Percentiles rank a stretch among this genome's conserved stretches.
Evolutionary conservation across 1,284 basidiomycete species (phyloP).

Genomic region (Trametes pubescens): DNA sequence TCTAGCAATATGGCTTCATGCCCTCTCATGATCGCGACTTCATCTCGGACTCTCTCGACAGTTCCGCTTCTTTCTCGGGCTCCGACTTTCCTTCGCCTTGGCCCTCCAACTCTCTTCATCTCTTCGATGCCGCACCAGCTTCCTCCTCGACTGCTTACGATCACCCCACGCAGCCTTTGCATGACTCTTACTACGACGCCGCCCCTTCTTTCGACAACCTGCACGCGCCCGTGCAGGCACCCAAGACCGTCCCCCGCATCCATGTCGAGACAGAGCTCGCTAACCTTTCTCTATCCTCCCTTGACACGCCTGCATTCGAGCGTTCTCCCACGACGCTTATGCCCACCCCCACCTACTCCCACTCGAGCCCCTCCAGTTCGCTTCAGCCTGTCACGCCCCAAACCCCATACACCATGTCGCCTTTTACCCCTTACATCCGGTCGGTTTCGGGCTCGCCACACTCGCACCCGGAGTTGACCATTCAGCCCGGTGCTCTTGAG

Average conservation of each 20-base stretch:
- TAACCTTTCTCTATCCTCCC: neutral
- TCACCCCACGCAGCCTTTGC: neutral
- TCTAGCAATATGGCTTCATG: neutral
- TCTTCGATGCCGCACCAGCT: constrained; percentile 3
- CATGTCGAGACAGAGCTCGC: constrained; percentile 23
- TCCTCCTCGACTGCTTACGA: neutral
- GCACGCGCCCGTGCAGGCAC: neutral
- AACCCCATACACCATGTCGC: constrained; percentile 4
- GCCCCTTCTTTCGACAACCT: neutral
- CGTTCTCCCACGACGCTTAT: constrained; percentile 22
- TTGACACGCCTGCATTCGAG: constrained; percentile 8
- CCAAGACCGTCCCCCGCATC: constrained; percentile 19
- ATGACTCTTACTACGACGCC: constrained; percentile 1
- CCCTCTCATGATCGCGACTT: neutral
- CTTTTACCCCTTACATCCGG: constrained; percentile 23
- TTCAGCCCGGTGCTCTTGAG: constrained; percentile 10
- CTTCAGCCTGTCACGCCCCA: constrained; percentile 24
- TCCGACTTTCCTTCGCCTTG: neutral
- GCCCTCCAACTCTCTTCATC: constrained; percentile 9
- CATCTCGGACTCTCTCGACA: neutral
- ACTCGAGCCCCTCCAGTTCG: constrained; percentile 29
- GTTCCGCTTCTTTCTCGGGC: neutral
- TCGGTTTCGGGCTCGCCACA: constrained; percentile 21
- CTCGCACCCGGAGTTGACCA: constrained; percentile 10
- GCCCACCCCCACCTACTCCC: constrained; percentile 3